A percentile compares a stretch with the other conserved stretches of the same genome.
Evolutionary conservation across 2,329 filamentous ascomycete genomes (phyloP).

Genomic region (Niveomyces coronatus): DNA sequence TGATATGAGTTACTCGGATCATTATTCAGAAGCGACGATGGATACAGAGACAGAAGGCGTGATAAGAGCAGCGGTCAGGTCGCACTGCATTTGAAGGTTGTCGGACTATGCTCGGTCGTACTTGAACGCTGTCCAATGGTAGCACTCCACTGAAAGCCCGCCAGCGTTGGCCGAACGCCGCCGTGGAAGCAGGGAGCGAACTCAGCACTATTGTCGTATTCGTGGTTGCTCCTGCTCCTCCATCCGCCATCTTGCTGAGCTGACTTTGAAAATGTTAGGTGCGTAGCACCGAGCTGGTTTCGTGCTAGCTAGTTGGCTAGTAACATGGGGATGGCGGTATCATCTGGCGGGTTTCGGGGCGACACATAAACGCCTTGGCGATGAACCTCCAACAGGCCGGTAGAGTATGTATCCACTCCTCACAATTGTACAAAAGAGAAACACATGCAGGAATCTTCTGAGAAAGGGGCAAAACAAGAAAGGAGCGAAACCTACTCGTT

Average conservation of each 20-base stretch:
- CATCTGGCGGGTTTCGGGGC: too few species aligned
- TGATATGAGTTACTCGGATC: neutral
- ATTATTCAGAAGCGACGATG: neutral
- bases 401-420: neutral
- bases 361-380: too few species aligned
- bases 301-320: too few species aligned
- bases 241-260: neutral
- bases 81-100: conserved; percentile 20
- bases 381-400: too few species aligned
- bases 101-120: conserved; percentile 29
- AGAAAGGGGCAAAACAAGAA: neutral
- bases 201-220: conserved; percentile 3
- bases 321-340: too few species aligned
- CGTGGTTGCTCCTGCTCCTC: neutral
- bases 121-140: conserved; percentile 20
- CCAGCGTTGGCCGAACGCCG: conserved; percentile 8
- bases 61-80: conserved; percentile 6
- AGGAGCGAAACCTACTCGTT: conserved; percentile 41
- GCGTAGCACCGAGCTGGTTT: too few species aligned
- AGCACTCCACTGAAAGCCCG: conserved; percentile 22
- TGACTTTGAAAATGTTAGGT: too few species aligned
- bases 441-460: neutral
- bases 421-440: neutral
- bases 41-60: neutral
- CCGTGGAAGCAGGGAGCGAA: neutral